phyloP scores from a whole-genome alignment of 2,329 filamentous ascomycete species.

The Ambrosiella xylebori region DNA sequence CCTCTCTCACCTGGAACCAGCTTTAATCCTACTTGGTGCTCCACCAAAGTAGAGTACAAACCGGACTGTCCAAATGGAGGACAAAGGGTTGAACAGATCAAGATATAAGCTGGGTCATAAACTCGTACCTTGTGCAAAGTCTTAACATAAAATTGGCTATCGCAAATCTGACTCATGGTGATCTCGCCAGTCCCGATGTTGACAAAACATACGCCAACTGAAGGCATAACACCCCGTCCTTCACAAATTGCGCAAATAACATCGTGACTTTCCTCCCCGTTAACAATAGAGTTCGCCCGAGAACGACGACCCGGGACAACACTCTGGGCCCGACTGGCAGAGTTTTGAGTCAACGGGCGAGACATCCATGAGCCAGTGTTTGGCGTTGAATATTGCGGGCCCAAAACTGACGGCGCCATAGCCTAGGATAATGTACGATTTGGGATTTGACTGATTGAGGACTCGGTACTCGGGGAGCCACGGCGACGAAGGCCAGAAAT shows the following conservation, averaged over 20 bases:
- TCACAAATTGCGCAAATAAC: conserved; percentile 82
- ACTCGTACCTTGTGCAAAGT: conserved; percentile 76
- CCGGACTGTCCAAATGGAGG: conserved; percentile 52
- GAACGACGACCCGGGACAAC: conserved; percentile 30
- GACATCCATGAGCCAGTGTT: neutral
- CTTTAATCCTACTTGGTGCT: conserved; percentile 46
- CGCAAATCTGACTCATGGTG: conserved; percentile 76
- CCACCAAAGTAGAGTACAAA: conserved; percentile 55
- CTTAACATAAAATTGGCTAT: conserved; percentile 79
- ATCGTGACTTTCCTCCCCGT: conserved; percentile 41
- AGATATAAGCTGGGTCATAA: conserved; percentile 60
- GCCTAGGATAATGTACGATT: conserved; percentile 10
- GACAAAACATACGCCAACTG: conserved; percentile 71
- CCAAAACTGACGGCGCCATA: conserved; percentile 1
- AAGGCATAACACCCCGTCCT: conserved; percentile 70
- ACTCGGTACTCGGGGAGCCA: conserved; percentile 7
- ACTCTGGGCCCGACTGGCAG: conserved; percentile 18
- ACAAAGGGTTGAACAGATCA: conserved; percentile 57
- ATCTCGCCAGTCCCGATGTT: conserved; percentile 74
- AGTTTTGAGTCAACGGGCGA: conserved; percentile 11
- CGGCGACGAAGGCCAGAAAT: neutral
- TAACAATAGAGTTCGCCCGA: conserved; percentile 22
- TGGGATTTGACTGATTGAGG: conserved; percentile 10
- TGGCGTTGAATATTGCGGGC: neutral
- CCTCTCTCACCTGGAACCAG: conserved; percentile 48